These are phyloP conservation scores for Gossypium mustelinum DNA, from an alignment of 345 rosid genomes.

Conservation along the genomic window DNA sequence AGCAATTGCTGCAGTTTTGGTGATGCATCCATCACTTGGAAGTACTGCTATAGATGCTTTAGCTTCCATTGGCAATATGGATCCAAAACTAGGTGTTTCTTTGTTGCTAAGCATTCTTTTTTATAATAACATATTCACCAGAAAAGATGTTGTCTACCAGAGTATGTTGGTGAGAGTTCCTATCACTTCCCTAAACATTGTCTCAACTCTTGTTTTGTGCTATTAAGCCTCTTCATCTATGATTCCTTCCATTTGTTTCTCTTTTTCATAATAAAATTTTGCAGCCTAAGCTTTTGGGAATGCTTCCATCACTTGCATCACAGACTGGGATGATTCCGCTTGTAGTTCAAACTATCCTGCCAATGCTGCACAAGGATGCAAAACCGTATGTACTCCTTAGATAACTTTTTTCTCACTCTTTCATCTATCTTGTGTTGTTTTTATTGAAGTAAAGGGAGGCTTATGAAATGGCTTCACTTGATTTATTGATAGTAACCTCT, in stretches of 20 bases:
- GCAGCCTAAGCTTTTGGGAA: slow-evolving; percentile 74
- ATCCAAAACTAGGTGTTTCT: slow-evolving; percentile 71
- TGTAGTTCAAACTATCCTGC: slow-evolving; percentile 72
- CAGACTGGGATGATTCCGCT: slow-evolving; percentile 81
- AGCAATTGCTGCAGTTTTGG: slow-evolving; percentile 59
- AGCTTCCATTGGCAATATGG: slow-evolving; percentile 51
- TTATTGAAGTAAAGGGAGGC: too few species aligned
- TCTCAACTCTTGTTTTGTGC: slow-evolving; percentile 4
- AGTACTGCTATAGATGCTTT: slow-evolving; percentile 54
- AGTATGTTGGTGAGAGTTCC: slow-evolving; percentile 56
- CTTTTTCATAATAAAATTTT: slow-evolving; percentile 12
- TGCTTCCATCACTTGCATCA: slow-evolving; percentile 87
- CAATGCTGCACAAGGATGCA: slow-evolving; percentile 67
- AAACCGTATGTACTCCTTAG: slow-evolving; percentile 50
- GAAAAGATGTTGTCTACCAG: slow-evolving; percentile 36
- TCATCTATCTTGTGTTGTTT: neutral
- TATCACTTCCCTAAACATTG: neutral
- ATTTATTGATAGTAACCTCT: too few species aligned
- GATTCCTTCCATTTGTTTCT: neutral
- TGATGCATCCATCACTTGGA: slow-evolving; percentile 63
- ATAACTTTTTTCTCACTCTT: slow-evolving; percentile 16
- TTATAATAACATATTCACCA: slow-evolving; percentile 66
- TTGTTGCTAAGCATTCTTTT: slow-evolving; percentile 67
- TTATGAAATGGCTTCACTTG: too few species aligned
- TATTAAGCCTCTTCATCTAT: slow-evolving; percentile 17